Evolutionary conservation across 768 basidiomycete genomes (phyloP), one percentile per base, ranked within the genome.

Genomic region (Solioccasus polychromus): DNA sequence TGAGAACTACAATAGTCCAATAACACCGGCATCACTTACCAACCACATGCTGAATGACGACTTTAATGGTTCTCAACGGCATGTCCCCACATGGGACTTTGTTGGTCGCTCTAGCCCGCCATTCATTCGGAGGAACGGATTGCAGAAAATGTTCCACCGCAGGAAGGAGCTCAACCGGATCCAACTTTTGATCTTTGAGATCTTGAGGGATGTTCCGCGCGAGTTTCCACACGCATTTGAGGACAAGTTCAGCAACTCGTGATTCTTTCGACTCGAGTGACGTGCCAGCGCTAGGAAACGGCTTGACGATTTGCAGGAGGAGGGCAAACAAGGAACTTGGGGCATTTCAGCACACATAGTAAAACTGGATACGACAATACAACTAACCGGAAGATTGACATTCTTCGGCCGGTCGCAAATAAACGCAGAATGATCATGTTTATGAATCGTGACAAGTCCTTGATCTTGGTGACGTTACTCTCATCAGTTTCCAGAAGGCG

Each of bases 151-250:
- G 83, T 62, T 99, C 96, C 50, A 99, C 85, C 5, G 93, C 87
- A 14, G 86, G 85, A 61, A 98, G 87, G 25, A 99, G 68, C 54
- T 92, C 89, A 15, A 91, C 84, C 17, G 93, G 88, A 61, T 92
- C 88, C 28, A 99, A 74, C 17, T 80, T 75, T 4, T 80, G 73
- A 34, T 91, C 86, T 51, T 79, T 79, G 36, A 99, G 76, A 62
- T 94, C 92, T 59, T 93, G 89, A 5, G 92, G 92, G 38, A 97
- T 91, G 52, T 91, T 94, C 53, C 94, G 78, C 5, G 92, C 92
- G 45, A 98, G 71, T 69, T 99, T 99, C 96, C 96, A 98, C 22
- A 99, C 82, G 67, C 96, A 99, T 72, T 97, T 95, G 47, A 93
- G 68, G 15, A 92, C 91, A 18, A 98, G 78, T 64, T 97, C 94